These are phyloP conservation scores for Cicer arietinum DNA, from an alignment of 306 rosid species.

Conservation along the genomic window DNA sequence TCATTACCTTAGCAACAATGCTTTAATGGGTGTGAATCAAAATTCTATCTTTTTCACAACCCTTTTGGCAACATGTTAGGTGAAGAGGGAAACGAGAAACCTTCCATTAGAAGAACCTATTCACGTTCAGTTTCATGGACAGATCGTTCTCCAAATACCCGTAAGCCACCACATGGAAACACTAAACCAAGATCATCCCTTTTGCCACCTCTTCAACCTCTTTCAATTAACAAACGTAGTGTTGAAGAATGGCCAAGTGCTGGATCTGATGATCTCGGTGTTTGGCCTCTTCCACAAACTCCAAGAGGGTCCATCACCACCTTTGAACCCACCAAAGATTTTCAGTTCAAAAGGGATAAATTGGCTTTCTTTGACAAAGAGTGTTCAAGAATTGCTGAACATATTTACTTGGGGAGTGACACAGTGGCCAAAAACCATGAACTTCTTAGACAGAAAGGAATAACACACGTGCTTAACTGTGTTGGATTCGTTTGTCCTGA, in stretches of 20 bases:
- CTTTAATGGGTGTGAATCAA: slow-evolving; percentile 54
- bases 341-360: slow-evolving; percentile 83
- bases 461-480: slow-evolving; percentile 91
- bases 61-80: slow-evolving; percentile 56
- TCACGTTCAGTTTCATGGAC: slow-evolving; percentile 89
- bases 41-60: slow-evolving; percentile 34
- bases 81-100: slow-evolving; percentile 49
- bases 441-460: slow-evolving; percentile 70
- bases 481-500: slow-evolving; percentile 97
- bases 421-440: slow-evolving; percentile 92
- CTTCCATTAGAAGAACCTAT: slow-evolving; percentile 42
- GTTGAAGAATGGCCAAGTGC: slow-evolving; percentile 88
- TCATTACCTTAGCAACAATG: slow-evolving; percentile 28
- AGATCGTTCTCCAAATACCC: slow-evolving; percentile 71
- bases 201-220: slow-evolving; percentile 86
- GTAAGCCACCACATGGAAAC: slow-evolving; percentile 52
- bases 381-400: slow-evolving; percentile 88
- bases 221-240: slow-evolving; percentile 61
- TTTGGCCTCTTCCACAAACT: slow-evolving; percentile 86
- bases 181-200: slow-evolving; percentile 58
- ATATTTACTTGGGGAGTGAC: slow-evolving; percentile 86
- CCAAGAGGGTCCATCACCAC: slow-evolving; percentile 63
- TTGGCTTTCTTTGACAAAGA: slow-evolving; percentile 84
- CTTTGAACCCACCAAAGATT: slow-evolving; percentile 57
- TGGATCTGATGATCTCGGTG: slow-evolving; percentile 88